Base-by-base conservation (phyloP, 768 basidiomycete genomes). In the Mycena latifolia region DNA sequence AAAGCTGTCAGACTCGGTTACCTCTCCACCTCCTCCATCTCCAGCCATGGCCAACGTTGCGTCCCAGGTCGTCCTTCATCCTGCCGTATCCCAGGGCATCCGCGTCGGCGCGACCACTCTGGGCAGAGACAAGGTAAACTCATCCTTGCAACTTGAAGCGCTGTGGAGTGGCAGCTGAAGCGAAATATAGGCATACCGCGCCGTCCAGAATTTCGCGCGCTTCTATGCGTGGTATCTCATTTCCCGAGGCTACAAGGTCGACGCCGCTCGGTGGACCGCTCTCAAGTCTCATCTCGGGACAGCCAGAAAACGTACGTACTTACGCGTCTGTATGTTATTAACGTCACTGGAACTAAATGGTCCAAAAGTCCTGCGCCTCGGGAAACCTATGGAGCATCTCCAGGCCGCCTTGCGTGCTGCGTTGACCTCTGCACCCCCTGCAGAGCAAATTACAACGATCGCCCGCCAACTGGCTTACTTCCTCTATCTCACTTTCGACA, bases 301-400 rank as follows among this genome's bases (percentile, higher is more conserved):
- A 14, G 93, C 89, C 33, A 86, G 98, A 69, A 99, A 97, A 80
- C 82, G 97, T n/a, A n/a, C n/a, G n/a, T n/a, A n/a, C n/a, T n/a
- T 98, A 74, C 58, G 88, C 78, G 28, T 25, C 31, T 5, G 7
- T 20, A n/a, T 31, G 22, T 10, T 20, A 52, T n/a, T n/a, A n/a
- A n/a, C n/a, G 31, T 31, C n/a, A 15, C 27, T 10, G 11, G 10
- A 57, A 50, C 45, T 57, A 43, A 55, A 57, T 66, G 55, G 57
- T 11, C 27, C 31, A 46, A 20, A 69, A 99, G 97, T 98, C 39
- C 83, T 99, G 85, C 89, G 98, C 18, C 82, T 99, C 57, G 95
- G 95, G 71, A 97, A 98, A 78, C 95, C 96, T 10, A 71, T 96
- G 67, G 98, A 99, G 75, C 95, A 98, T 79, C 82, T 96, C 8